These are phyloP conservation scores for Malus sieversii DNA, from an alignment of 306 rosid species.

Conservation along the genomic window DNA sequence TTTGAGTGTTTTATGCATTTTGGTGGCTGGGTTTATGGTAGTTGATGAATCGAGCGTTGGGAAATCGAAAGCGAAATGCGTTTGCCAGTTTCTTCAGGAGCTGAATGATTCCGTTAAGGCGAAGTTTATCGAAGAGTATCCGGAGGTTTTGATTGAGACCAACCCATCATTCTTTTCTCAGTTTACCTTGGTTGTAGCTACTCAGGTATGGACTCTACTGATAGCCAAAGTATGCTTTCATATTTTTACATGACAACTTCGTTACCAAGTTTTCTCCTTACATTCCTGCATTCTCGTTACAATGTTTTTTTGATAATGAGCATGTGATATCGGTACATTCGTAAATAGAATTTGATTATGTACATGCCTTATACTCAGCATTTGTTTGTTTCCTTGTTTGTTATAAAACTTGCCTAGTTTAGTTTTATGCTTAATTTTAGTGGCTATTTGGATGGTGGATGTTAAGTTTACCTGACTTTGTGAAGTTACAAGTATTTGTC, in stretches of 20 bases:
- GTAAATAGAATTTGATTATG: neutral
- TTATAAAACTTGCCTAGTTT: neutral
- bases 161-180: constrained; percentile 88
- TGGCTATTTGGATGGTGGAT: too few relatives aligned
- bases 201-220: constrained; percentile 55
- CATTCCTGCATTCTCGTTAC: neutral
- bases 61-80: constrained; percentile 89
- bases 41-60: constrained; percentile 86
- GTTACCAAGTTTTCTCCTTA: neutral
- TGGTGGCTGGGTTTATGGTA: constrained; percentile 12
- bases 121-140: constrained; percentile 82
- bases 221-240: neutral
- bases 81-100: constrained; percentile 93
- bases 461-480: too few relatives aligned
- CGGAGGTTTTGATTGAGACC: constrained; percentile 67
- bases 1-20: neutral
- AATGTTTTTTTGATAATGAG: neutral
- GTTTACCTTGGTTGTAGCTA: constrained; percentile 85
- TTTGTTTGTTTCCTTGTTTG: neutral
- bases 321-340: neutral
- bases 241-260: neutral
- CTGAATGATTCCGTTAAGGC: constrained; percentile 94
- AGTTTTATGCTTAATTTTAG: too few relatives aligned
- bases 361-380: neutral
- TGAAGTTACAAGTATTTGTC: neutral